Evolutionary conservation across 306 rosid genomes (phyloP).

Genomic region (Castanea mollissima): DNA sequence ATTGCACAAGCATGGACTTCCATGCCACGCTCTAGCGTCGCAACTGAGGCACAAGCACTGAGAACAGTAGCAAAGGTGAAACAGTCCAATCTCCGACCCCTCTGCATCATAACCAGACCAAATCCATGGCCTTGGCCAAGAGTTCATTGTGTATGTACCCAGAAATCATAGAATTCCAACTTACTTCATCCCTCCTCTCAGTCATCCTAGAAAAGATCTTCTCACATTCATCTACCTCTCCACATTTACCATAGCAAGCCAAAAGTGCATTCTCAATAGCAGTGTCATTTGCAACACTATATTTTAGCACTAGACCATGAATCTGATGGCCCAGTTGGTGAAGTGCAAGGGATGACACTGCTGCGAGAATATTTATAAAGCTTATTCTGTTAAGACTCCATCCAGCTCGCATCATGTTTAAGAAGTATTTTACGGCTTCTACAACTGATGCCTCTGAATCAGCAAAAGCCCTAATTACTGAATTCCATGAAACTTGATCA

Average conservation of each 20-base stretch:
- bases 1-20: slow-evolving; percentile 82
- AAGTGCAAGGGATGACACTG: slow-evolving; percentile 66
- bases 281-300: slow-evolving; percentile 45
- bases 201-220: slow-evolving; percentile 67
- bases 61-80: slow-evolving; percentile 92
- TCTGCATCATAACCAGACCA: slow-evolving; percentile 89
- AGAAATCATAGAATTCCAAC: slow-evolving; percentile 95
- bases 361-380: slow-evolving; percentile 64
- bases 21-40: slow-evolving; percentile 85
- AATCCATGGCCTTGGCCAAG: slow-evolving; percentile 70
- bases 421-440: slow-evolving; percentile 61
- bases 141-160: slow-evolving; percentile 76
- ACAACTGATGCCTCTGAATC: slow-evolving; percentile 48
- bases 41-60: slow-evolving; percentile 92
- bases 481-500: slow-evolving; percentile 89
- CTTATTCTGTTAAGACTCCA: slow-evolving; percentile 73
- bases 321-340: slow-evolving; percentile 59
- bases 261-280: slow-evolving; percentile 77
- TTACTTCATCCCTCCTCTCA: slow-evolving; percentile 72
- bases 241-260: slow-evolving; percentile 81
- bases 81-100: slow-evolving; percentile 75
- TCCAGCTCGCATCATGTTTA: slow-evolving; percentile 72
- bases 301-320: slow-evolving; percentile 61
- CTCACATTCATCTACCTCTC: slow-evolving; percentile 61
- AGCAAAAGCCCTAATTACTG: slow-evolving; percentile 71